Evolutionary conservation across 176 grass and related monocot species (phyloP).

Genomic region (Thinopyrum elongatum): DNA sequence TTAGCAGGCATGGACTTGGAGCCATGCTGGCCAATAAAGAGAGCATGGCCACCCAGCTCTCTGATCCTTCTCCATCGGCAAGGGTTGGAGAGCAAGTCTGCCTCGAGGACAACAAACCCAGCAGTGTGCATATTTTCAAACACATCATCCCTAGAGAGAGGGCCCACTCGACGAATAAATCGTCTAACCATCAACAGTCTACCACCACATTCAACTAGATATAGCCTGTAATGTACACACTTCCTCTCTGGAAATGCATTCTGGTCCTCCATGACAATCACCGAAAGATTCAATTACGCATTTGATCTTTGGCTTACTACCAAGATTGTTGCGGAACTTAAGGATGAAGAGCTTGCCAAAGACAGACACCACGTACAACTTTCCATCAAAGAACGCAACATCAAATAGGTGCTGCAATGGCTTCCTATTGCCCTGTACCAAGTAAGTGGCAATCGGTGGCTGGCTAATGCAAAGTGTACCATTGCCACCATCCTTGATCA

Average conservation of each 20-base stretch:
- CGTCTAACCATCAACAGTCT: not conserved
- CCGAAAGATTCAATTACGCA: not conserved
- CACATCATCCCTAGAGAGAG: not conserved
- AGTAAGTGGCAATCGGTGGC: not conserved
- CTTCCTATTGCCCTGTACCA: not conserved
- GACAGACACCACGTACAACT: not conserved
- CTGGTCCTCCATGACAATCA: not conserved
- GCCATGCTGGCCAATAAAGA: constrained; percentile 19
- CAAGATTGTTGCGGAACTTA: not conserved
- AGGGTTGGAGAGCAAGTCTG: not conserved
- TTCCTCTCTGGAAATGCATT: not conserved
- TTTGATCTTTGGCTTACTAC: not conserved
- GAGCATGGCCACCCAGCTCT: not conserved
- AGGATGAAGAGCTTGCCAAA: not conserved
- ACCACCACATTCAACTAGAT: constrained; percentile 1
- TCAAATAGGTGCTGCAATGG: not conserved
- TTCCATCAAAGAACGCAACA: not conserved
- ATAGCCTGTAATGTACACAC: not conserved
- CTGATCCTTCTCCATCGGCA: not conserved
- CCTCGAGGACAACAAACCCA: not conserved
- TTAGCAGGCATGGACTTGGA: constrained; percentile 18
- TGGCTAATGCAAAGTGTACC: not conserved
- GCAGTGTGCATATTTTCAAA: not conserved
- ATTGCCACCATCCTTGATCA: not conserved
- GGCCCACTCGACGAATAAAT: not conserved